Percentiles rank a stretch among this genome's conserved stretches.
Conservation (phyloP, 805 yeast genomes). For the Wickerhamiella sorbophila region DNA sequence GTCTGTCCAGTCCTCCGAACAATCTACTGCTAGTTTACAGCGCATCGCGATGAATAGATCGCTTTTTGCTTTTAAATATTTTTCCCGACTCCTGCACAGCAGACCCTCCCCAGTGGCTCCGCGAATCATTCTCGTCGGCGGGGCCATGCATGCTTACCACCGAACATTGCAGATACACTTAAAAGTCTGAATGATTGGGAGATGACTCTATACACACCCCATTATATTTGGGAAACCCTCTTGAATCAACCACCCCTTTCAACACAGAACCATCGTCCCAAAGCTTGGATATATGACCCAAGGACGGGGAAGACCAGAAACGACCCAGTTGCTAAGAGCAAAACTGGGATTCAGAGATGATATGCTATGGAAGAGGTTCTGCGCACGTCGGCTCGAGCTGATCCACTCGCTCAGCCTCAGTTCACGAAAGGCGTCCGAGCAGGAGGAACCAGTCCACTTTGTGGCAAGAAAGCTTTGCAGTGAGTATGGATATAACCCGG, state of each 20-base stretch:
- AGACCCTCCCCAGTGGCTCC: too few species aligned
- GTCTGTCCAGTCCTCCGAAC: too few species aligned
- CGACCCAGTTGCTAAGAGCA: slow-evolving; percentile 41
- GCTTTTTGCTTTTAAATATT: too few species aligned
- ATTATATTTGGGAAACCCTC: too few species aligned
- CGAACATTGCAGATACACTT: background rate
- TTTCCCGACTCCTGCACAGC: too few species aligned
- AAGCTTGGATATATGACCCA: background rate
- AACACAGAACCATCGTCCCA: too few species aligned
- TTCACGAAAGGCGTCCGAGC: slow-evolving; percentile 77
- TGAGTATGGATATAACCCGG: slow-evolving; percentile 57
- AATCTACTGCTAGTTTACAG: too few species aligned
- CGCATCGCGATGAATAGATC: too few species aligned
- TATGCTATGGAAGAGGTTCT: slow-evolving; percentile 72
- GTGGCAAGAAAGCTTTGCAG: slow-evolving; percentile 65
- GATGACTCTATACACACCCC: background rate
- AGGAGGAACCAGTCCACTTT: slow-evolving; percentile 62
- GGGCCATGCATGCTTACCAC: background rate
- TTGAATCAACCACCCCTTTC: too few species aligned
- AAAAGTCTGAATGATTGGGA: background rate
- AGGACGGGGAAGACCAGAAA: slow-evolving; percentile 10
- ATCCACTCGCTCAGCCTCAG: slow-evolving; percentile 59
- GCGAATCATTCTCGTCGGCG: too few species aligned
- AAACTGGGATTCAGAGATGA: slow-evolving; percentile 69
- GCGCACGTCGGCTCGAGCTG: slow-evolving; percentile 77